These are phyloP conservation scores for Butyriboletus appendiculatus DNA, from an alignment of 1,284 basidiomycete species.

Conservation along the genomic window DNA sequence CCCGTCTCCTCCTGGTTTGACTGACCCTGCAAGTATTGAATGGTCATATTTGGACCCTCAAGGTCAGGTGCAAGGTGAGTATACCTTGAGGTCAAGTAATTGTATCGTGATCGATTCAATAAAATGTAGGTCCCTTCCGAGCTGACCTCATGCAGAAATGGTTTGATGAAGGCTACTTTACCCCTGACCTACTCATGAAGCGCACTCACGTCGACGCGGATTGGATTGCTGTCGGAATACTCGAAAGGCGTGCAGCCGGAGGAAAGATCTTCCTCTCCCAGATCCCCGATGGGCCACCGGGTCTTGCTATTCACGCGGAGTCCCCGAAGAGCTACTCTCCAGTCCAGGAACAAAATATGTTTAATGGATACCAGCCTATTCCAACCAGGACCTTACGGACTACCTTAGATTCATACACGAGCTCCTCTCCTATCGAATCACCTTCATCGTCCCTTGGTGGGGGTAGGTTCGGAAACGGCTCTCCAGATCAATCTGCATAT, in stretches of 20 bases:
- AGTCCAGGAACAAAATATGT: slow-evolving; percentile 40
- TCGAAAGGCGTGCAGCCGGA: slow-evolving; percentile 51
- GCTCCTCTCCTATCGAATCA: slow-evolving; percentile 60
- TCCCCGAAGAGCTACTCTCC: slow-evolving; percentile 39
- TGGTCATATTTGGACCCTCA: slow-evolving; percentile 94
- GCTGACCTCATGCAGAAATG: slow-evolving; percentile 95
- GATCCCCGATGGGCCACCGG: slow-evolving; percentile 50
- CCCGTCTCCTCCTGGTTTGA: slow-evolving; percentile 44
- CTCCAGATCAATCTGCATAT: slow-evolving; percentile 64
- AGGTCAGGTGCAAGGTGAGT: slow-evolving; percentile 83
- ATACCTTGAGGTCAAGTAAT: background rate
- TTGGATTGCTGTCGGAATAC: slow-evolving; percentile 64
- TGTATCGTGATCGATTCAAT: slow-evolving; percentile 9
- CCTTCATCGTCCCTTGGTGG: slow-evolving; percentile 69
- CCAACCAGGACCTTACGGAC: slow-evolving; percentile 59
- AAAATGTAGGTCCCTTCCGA: slow-evolving; percentile 78
- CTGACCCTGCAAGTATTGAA: slow-evolving; percentile 70
- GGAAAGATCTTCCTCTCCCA: slow-evolving; percentile 67
- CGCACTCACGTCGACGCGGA: slow-evolving; percentile 66
- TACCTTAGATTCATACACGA: slow-evolving; percentile 60
- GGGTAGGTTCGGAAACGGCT: slow-evolving; percentile 61
- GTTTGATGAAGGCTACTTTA: slow-evolving; percentile 92
- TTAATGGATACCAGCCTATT: slow-evolving; percentile 61
- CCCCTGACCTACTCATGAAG: slow-evolving; percentile 83
- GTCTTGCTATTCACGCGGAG: slow-evolving; percentile 50